phyloP scores from a whole-genome alignment of 768 basidiomycete genomes.

The Suillus plorans region DNA sequence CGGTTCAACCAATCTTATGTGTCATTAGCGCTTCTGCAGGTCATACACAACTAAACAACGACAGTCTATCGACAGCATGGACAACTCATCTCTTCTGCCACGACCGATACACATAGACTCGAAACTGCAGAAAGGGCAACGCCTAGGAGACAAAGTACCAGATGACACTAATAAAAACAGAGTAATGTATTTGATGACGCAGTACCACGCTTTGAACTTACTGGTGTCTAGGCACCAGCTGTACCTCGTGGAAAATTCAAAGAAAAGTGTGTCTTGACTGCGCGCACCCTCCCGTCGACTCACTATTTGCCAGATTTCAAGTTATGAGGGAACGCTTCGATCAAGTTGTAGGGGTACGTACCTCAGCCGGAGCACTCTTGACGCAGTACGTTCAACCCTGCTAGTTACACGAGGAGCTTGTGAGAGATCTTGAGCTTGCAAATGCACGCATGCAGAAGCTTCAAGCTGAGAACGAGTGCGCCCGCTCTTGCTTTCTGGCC shows the following conservation, averaged over 20 bases:
- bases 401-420: conserved; percentile 24
- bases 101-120: conserved; percentile 2
- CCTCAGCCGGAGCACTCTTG: background rate
- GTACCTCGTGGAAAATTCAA: conserved; percentile 24
- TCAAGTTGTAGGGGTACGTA: conserved; percentile 30
- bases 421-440: conserved; percentile 27
- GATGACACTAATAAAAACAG: conserved; percentile 27
- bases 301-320: conserved; percentile 22
- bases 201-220: background rate
- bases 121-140: conserved; percentile 11
- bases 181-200: conserved; percentile 13
- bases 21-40: background rate
- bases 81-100: background rate
- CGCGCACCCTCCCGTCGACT: background rate
- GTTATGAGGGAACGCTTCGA: conserved; percentile 32
- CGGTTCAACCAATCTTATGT: background rate
- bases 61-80: background rate
- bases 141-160: conserved; percentile 6
- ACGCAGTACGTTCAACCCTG: background rate
- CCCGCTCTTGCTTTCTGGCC: background rate
- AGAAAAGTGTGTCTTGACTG: conserved; percentile 25
- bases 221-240: conserved; percentile 16
- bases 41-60: background rate
- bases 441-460: conserved; percentile 28
- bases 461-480: conserved; percentile 34